Percentiles rank a stretch among this genome's conserved stretches.
phyloP scores from a whole-genome alignment of 2,329 filamentous ascomycete genomes.

The Ophiostoma novo-ulmi region DNA sequence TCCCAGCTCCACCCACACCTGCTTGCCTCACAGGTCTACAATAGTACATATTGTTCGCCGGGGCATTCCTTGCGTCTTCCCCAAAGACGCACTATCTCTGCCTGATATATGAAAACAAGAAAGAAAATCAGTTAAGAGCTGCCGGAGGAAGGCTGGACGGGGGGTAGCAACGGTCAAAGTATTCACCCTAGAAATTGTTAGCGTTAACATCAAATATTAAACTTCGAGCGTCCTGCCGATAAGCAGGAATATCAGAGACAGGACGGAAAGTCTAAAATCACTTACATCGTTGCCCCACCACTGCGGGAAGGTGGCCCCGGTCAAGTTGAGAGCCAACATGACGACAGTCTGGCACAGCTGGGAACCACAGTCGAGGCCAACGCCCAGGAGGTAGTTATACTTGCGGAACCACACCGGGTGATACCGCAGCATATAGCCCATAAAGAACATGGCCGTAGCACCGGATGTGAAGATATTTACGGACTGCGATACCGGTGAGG shows the following conservation, averaged over 20 bases:
- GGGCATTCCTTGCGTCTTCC: neutral
- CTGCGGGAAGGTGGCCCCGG: constrained; percentile 29
- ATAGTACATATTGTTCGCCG: neutral
- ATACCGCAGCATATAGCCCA: constrained; percentile 33
- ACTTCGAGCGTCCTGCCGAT: neutral
- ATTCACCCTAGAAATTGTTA: neutral
- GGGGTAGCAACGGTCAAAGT: constrained; percentile 20
- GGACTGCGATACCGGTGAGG: constrained; percentile 32
- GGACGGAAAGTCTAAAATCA: neutral
- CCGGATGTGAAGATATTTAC: constrained; percentile 32
- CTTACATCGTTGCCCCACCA: constrained; percentile 34
- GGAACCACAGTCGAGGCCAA: constrained; percentile 36
- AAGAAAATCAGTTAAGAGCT: constrained; percentile 6
- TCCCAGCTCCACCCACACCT: neutral
- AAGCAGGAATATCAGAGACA: neutral
- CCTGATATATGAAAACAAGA: neutral
- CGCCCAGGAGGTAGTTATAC: constrained; percentile 41
- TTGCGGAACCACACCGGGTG: constrained; percentile 39
- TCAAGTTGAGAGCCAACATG: constrained; percentile 33
- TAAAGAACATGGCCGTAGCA: constrained; percentile 31
- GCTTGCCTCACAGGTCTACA: neutral
- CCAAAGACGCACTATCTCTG: neutral
- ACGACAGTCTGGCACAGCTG: constrained; percentile 33
- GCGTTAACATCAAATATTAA: neutral
- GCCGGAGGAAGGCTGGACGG: constrained; percentile 17